phyloP scores from a whole-genome alignment of 179 eudicot species.

The Camellia oleifera region DNA sequence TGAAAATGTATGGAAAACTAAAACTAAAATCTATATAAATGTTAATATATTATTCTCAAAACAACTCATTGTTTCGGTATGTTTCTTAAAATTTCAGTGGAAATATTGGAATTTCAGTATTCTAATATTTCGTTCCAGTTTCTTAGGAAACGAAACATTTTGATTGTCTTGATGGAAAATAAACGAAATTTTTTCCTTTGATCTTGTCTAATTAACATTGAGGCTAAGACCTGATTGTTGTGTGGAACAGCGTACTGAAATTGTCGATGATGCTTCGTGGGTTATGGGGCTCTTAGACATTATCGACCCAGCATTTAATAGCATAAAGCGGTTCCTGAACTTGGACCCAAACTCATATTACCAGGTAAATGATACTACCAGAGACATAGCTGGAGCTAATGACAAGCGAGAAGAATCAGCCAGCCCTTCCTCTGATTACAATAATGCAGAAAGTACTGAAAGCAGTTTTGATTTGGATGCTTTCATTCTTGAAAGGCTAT shows the following conservation, averaged over 20 bases:
- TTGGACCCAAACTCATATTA: conserved; percentile 42
- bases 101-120: no score
- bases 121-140: no score
- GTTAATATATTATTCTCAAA: no score
- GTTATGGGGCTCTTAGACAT: conserved; percentile 82
- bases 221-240: conserved; percentile 16
- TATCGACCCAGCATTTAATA: conserved; percentile 87
- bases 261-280: conserved; percentile 93
- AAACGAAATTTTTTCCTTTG: no score
- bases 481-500: conserved; percentile 57
- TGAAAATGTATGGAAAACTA: no score
- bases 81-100: no score
- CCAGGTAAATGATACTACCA: conserved; percentile 28
- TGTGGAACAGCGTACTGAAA: conserved; percentile 81
- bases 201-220: not conserved
- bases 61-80: no score
- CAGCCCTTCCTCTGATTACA: not conserved
- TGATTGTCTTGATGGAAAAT: no score
- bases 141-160: no score
- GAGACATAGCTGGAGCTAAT: conserved; percentile 18
- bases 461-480: conserved; percentile 66
- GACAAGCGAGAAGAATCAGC: conserved; percentile 19
- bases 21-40: no score
- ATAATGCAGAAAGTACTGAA: conserved; percentile 18
- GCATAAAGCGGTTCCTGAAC: conserved; percentile 70